phyloP scores from a whole-genome alignment of 2,329 filamentous ascomycete species.

The Aspergillus candidus region DNA sequence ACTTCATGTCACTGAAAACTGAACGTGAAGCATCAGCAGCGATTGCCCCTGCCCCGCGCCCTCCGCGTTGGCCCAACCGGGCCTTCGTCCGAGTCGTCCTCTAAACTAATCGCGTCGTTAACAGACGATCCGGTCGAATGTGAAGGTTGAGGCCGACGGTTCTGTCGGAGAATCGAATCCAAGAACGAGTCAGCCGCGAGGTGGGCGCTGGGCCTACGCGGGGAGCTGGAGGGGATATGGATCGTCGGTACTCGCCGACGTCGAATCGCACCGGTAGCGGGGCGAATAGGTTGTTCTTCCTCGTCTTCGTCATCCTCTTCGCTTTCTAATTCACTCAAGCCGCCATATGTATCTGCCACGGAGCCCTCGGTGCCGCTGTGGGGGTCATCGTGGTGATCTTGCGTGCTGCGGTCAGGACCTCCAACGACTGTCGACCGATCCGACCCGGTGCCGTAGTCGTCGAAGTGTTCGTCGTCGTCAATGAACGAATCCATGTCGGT shows the following conservation, averaged over 20 bases:
- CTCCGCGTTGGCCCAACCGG: constrained; percentile 20
- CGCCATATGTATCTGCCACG: constrained; percentile 7
- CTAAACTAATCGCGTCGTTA: constrained; percentile 20
- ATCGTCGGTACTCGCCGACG: constrained; percentile 10
- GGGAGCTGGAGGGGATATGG: constrained; percentile 8
- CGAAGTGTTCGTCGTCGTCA: constrained; percentile 24
- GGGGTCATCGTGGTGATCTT: constrained; percentile 11
- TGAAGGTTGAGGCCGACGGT: background rate
- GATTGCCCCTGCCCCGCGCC: constrained; percentile 14
- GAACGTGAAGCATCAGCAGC: background rate
- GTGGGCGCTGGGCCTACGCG: background rate
- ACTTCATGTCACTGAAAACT: no score
- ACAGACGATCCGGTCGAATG: constrained; percentile 15
- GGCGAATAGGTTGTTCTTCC: constrained; percentile 18
- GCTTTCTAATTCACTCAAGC: constrained; percentile 5
- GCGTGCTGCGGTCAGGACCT: constrained; percentile 10
- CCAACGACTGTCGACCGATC: constrained; percentile 31
- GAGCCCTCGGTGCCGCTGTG: constrained; percentile 15
- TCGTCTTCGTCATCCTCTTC: constrained; percentile 13
- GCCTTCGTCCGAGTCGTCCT: constrained; percentile 27
- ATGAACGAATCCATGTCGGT: constrained; percentile 32
- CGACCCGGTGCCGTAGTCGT: constrained; percentile 22
- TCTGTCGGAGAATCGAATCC: background rate
- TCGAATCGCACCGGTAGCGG: constrained; percentile 10
- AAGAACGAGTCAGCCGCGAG: no score